Conservation (phyloP, 768 basidiomycete species). For the Neoboletus subvelutipes region DNA sequence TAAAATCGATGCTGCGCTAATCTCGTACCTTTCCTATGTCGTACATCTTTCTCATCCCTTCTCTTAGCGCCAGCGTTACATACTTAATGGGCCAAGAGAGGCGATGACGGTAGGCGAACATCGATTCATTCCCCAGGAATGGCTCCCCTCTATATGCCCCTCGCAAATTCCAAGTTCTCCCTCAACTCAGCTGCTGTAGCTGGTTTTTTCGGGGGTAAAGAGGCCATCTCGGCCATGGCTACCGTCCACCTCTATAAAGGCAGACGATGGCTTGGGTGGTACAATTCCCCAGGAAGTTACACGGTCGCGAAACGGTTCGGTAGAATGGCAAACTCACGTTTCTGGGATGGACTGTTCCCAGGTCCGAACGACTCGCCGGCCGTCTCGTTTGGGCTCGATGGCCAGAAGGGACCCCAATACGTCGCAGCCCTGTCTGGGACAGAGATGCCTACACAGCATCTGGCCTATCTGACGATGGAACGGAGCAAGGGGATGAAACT, state of each 20-base stretch:
- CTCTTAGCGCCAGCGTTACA: not conserved
- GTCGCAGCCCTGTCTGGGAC: conserved; percentile 32
- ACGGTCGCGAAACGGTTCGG: conserved; percentile 34
- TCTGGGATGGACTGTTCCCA: conserved; percentile 37
- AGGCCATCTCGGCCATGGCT: conserved; percentile 37
- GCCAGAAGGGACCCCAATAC: conserved; percentile 30
- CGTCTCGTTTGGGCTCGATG: conserved; percentile 30
- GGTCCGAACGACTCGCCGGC: conserved; percentile 27
- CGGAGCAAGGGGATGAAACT: not conserved
- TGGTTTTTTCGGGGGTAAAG: conserved; percentile 38
- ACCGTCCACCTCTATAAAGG: conserved; percentile 32
- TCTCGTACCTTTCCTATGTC: not conserved
- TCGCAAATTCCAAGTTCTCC: conserved; percentile 8
- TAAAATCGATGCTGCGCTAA: no score
- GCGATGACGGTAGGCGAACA: not conserved
- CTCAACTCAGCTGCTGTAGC: conserved; percentile 34
- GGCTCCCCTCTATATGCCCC: conserved; percentile 14
- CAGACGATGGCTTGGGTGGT: conserved; percentile 36
- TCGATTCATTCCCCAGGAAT: not conserved
- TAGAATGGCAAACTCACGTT: conserved; percentile 27
- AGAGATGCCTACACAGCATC: conserved; percentile 26
- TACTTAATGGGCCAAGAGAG: not conserved
- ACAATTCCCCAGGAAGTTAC: conserved; percentile 37
- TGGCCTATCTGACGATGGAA: conserved; percentile 28
- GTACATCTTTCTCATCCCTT: not conserved